A percentile compares a stretch with the other conserved stretches of the same genome.
These are phyloP conservation scores for Epichloe uncinata DNA, from an alignment of 2,329 filamentous ascomycete genomes.

Conservation along the genomic window DNA sequence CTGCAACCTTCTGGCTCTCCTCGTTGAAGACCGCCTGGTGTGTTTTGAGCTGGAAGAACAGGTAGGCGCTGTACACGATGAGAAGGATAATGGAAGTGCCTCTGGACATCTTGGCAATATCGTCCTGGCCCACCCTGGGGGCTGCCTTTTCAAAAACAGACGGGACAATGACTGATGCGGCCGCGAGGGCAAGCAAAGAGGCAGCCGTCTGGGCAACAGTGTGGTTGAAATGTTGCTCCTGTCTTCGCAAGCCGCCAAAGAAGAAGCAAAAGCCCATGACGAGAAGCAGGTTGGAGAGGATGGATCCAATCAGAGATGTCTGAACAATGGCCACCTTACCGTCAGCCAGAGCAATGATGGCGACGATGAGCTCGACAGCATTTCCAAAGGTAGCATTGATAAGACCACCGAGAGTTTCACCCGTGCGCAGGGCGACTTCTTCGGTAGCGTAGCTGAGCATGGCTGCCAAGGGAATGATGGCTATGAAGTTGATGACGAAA, in stretches of 20 bases:
- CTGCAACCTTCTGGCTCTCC: conserved; percentile 64
- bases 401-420: conserved; percentile 77
- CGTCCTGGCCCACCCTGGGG: conserved; percentile 22
- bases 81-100: conserved; percentile 71
- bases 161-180: conserved; percentile 75
- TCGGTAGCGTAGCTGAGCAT: conserved; percentile 84
- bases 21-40: conserved; percentile 70
- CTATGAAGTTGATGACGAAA: conserved; percentile 87
- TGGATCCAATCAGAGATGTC: conserved; percentile 82
- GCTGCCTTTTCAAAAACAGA: conserved; percentile 60
- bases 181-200: conserved; percentile 64
- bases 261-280: conserved; percentile 92
- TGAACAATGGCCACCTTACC: conserved; percentile 74
- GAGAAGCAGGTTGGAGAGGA: conserved; percentile 78
- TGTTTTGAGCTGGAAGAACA: conserved; percentile 84
- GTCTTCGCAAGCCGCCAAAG: conserved; percentile 63
- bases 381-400: conserved; percentile 91
- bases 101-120: conserved; percentile 52
- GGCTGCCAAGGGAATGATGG: conserved; percentile 79
- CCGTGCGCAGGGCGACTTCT: conserved; percentile 68
- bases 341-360: conserved; percentile 67
- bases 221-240: conserved; percentile 82
- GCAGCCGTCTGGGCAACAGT: conserved; percentile 85
- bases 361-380: conserved; percentile 79
- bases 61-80: conserved; percentile 69